Evolutionary conservation across 2,329 filamentous ascomycete genomes (phyloP).

Genomic region (Sordariomycetes sp.): DNA sequence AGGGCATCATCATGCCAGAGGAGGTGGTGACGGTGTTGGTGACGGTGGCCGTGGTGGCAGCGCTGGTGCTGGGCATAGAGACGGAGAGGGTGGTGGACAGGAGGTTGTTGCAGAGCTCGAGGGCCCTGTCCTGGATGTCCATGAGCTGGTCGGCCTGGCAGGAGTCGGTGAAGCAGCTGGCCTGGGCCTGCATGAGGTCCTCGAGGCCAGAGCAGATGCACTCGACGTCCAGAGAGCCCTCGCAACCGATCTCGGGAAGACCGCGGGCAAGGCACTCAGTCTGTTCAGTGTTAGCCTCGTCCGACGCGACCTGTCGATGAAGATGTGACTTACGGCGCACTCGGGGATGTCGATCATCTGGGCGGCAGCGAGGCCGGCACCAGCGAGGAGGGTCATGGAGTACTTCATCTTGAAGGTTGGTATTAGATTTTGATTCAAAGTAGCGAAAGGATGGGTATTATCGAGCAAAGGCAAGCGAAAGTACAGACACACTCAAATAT

Average conservation of each 20-base stretch:
- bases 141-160: slow-evolving; percentile 3
- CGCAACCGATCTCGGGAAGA: slow-evolving; percentile 4
- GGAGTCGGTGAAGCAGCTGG: slow-evolving; percentile 2
- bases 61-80: neutral
- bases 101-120: neutral
- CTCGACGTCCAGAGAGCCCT: neutral
- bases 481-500: too few species aligned
- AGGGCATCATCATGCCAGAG: neutral
- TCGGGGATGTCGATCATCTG: slow-evolving; percentile 2
- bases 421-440: too few species aligned
- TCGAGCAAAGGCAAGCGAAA: too few species aligned
- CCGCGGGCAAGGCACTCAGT: slow-evolving; percentile 1
- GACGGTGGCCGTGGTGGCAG: neutral
- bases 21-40: neutral
- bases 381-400: slow-evolving; percentile 4
- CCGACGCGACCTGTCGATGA: too few species aligned
- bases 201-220: slow-evolving; percentile 4
- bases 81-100: neutral
- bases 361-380: slow-evolving; percentile 4
- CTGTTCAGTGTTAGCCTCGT: neutral
- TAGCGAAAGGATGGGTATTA: too few species aligned
- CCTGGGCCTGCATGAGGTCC: neutral
- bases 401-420: slow-evolving; percentile 5
- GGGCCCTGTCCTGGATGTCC: slow-evolving; percentile 1
- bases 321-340: slow-evolving; percentile 2